Base-by-base conservation (phyloP, 2,329 filamentous ascomycete genomes). In the Nannizzia gypsea region DNA sequence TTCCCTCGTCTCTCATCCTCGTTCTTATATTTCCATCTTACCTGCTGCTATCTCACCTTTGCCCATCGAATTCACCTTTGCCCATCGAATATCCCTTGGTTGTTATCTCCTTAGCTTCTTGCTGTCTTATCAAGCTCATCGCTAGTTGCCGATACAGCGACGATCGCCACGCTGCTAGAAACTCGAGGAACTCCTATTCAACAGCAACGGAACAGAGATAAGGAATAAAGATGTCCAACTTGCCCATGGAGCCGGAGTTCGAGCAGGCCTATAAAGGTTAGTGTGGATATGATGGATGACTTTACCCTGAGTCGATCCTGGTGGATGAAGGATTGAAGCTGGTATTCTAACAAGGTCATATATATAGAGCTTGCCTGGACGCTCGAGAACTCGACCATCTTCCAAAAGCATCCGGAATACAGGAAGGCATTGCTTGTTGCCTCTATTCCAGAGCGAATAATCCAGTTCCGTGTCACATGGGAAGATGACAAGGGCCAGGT, bases 391-490 rank as follows among this genome's bases (percentile, higher is more conserved):
- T 93, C 88, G 77, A 85, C 86, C 64, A 87, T 99, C 66, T 97
- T 97, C 82, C 74, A 91, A 75, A 87, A 95, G 80, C 85, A 95
- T 79, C 93, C 92, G 67, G 90, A 96, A 77, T 96, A 93, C 85
- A 86, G 85, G 77, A 95, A 85, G 69, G 93, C 92, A 62, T 87
- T 97, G 68, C 81, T 88, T 72, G 85, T 99, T 68, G 86, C 86
- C 73, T 85, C 92, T 67, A 85, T 97, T 71, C 93, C 93, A 60
- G 93, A 99, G 83, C 90, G 93, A 66, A 77, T 96, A 72, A 88
- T 97, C 74, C 91, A 97, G 78, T 99, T 99, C 86, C 87, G 93
- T 67, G 90, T 99, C 61, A 85, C 89, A 72, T 97, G 93, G 93
- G 91, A 96, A 77, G 85, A 96, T 75, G 93, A 97, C 82, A 86